Evolutionary conservation across 345 rosid species (phyloP).

Genomic region (Acer negundo): DNA sequence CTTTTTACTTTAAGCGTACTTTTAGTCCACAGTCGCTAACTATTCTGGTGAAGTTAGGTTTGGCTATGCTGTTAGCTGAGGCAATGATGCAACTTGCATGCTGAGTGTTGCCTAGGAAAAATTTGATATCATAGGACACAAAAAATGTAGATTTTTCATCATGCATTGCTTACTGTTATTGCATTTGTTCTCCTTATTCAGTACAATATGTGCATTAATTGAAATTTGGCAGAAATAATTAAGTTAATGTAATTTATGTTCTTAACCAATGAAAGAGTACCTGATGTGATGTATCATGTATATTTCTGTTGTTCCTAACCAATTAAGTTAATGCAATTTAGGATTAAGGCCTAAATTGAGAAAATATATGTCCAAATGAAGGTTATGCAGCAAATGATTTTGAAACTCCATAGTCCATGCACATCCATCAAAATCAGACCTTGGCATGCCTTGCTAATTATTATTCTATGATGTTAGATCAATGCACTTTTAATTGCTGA

Average conservation of each 20-base stretch:
- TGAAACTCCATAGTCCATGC: background rate
- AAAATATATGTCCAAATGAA: background rate
- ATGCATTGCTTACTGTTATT: background rate
- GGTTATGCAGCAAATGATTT: background rate
- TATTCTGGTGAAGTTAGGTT: background rate
- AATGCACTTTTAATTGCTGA: background rate
- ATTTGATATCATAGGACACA: background rate
- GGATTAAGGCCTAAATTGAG: background rate
- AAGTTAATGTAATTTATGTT: background rate
- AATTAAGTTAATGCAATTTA: too few species aligned
- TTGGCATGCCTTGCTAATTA: background rate
- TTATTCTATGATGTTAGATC: background rate
- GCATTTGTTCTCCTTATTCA: background rate
- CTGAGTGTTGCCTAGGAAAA: background rate
- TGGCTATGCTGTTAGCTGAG: background rate
- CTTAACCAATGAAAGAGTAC: background rate
- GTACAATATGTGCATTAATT: background rate
- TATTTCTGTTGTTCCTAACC: too few species aligned
- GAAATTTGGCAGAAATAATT: background rate
- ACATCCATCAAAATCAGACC: background rate
- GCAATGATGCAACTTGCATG: background rate
- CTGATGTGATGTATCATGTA: too few species aligned
- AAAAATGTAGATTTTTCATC: background rate
- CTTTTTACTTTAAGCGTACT: background rate
- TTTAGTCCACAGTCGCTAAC: background rate